Conservation (phyloP, 176 grass and related monocot species). For the Guadua angustifolia region DNA sequence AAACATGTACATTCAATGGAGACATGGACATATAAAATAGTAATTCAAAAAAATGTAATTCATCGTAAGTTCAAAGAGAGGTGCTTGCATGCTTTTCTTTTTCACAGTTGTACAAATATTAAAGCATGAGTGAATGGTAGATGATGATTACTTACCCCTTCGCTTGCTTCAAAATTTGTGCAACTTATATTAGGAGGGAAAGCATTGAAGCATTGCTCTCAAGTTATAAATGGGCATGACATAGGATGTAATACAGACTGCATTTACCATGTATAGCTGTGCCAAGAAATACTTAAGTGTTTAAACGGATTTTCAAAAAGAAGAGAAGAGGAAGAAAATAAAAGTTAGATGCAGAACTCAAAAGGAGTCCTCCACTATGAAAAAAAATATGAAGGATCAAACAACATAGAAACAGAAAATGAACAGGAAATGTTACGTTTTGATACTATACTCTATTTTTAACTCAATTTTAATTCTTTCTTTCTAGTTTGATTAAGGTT, state of each 20-base stretch:
- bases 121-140: too few relatives aligned
- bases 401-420: neutral
- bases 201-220: too few relatives aligned
- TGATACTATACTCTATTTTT: neutral
- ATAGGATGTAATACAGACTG: neutral
- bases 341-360: neutral
- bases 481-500: neutral
- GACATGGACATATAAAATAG: neutral
- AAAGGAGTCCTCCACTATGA: neutral
- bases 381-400: neutral
- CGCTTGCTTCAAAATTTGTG: too few relatives aligned
- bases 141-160: too few relatives aligned
- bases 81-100: too few relatives aligned
- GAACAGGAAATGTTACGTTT: neutral
- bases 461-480: neutral
- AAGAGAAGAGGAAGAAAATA: neutral
- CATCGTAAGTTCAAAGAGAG: neutral
- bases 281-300: neutral
- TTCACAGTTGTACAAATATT: too few relatives aligned
- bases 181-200: too few relatives aligned
- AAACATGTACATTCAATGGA: neutral
- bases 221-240: neutral
- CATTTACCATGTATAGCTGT: neutral
- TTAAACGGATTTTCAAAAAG: neutral
- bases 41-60: neutral